phyloP scores from a whole-genome alignment of 2,329 filamentous ascomycete species.

The Tolypocladium endophyticum region DNA sequence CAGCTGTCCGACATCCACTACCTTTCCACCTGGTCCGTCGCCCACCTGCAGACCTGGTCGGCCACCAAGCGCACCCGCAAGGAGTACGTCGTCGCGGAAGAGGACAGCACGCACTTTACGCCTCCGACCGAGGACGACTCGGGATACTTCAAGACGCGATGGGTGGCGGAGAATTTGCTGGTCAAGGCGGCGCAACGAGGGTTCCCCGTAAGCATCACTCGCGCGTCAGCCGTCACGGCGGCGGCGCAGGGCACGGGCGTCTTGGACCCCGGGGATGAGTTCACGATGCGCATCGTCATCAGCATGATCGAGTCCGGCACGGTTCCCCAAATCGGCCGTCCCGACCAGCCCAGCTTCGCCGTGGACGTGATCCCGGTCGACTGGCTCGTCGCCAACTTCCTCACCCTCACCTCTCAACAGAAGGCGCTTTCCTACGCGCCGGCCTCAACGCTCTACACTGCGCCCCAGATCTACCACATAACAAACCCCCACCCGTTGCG shows the following conservation, averaged over 20 bases:
- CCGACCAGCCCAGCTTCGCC: background rate
- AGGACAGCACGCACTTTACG: background rate
- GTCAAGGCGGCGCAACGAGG: background rate
- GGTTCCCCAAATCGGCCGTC: background rate
- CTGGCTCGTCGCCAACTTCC: background rate
- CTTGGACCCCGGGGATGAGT: background rate
- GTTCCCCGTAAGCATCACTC: background rate
- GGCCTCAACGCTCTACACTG: background rate
- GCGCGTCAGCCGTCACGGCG: background rate
- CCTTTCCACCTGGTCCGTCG: slow-evolving; percentile 1
- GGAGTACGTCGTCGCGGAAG: background rate
- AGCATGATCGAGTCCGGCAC: background rate
- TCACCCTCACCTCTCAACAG: background rate
- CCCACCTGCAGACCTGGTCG: background rate
- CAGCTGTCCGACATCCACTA: slow-evolving; percentile 13
- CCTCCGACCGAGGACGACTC: background rate
- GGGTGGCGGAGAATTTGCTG: background rate
- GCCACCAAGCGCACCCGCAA: background rate
- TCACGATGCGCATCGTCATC: background rate
- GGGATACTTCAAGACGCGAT: background rate
- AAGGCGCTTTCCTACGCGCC: background rate
- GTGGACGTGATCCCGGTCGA: background rate
- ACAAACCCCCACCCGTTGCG: background rate
- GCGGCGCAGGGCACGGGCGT: background rate
- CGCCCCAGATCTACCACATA: background rate